Conservation (phyloP, 1,139 yeast genomes). For the Yamadazyma epiphylla region DNA sequence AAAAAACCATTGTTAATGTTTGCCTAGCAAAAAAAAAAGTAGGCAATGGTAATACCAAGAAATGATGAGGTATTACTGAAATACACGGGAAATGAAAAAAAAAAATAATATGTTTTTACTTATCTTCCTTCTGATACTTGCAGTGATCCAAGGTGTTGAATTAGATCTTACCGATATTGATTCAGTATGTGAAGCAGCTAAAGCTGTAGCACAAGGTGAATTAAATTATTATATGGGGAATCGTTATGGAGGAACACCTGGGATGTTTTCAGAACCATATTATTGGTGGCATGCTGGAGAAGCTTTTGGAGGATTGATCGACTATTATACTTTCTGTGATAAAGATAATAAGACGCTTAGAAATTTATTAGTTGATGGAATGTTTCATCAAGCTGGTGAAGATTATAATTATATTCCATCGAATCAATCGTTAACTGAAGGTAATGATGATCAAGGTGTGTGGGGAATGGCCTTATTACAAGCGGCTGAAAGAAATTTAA, state of each 20-base stretch:
- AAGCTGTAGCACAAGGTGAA: slow-evolving; percentile 44
- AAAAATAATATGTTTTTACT: too few species aligned
- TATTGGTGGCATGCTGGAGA: slow-evolving; percentile 77
- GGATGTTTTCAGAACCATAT: slow-evolving; percentile 56
- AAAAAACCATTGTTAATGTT: too few species aligned
- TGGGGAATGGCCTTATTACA: slow-evolving; percentile 63
- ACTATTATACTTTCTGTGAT: slow-evolving; percentile 49
- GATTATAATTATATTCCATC: slow-evolving; percentile 52
- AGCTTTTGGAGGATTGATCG: slow-evolving; percentile 60
- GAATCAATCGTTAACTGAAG: slow-evolving; percentile 61
- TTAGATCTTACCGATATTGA: slow-evolving; percentile 20
- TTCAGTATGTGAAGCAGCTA: slow-evolving; percentile 51
- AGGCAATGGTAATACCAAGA: too few species aligned
- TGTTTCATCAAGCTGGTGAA: slow-evolving; percentile 52
- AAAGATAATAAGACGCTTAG: slow-evolving; percentile 39
- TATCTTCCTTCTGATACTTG: too few species aligned
- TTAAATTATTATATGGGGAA: slow-evolving; percentile 57
- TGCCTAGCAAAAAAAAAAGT: too few species aligned
- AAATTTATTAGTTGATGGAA: slow-evolving; percentile 33
- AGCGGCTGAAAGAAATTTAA: slow-evolving; percentile 60
- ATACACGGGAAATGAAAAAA: too few species aligned
- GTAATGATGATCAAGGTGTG: slow-evolving; percentile 71
- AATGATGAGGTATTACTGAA: too few species aligned
- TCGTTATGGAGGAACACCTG: slow-evolving; percentile 53
- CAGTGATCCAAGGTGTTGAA: too few species aligned